These are phyloP conservation scores for Suillus discolor DNA, from an alignment of 768 basidiomycete species.

Conservation along the genomic window DNA sequence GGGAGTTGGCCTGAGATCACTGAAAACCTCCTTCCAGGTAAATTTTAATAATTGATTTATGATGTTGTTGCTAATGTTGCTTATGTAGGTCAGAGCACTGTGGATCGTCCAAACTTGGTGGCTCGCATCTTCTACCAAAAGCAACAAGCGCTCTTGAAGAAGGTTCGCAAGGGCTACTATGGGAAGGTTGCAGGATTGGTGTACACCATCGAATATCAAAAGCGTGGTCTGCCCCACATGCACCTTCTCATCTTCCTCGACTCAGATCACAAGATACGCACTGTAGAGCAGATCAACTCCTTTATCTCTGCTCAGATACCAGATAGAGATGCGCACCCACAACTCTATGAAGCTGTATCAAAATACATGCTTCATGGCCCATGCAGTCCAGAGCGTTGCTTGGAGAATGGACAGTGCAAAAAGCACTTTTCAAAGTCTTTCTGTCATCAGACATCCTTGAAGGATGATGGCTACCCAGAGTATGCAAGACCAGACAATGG, in stretches of 20 bases:
- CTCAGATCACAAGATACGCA: constrained; percentile 32
- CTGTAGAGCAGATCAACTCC: constrained; percentile 40
- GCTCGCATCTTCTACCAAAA: constrained; percentile 48
- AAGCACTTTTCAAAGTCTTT: constrained; percentile 50
- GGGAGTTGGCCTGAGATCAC: constrained; percentile 50
- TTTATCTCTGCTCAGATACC: constrained; percentile 46
- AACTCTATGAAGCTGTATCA: constrained; percentile 41
- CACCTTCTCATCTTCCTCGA: constrained; percentile 50
- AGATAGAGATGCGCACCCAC: constrained; percentile 40
- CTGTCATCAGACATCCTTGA: constrained; percentile 33
- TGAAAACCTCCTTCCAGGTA: constrained; percentile 37
- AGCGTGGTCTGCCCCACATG: constrained; percentile 55
- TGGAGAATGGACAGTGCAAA: constrained; percentile 43
- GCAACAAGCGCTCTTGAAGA: constrained; percentile 35
- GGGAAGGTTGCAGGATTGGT: constrained; percentile 45
- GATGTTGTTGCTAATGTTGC: background rate
- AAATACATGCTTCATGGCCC: constrained; percentile 52
- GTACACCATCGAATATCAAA: constrained; percentile 61
- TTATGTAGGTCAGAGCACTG: constrained; percentile 32
- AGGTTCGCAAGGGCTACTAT: constrained; percentile 43
- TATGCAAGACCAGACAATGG: constrained; percentile 41
- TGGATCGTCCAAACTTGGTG: constrained; percentile 51
- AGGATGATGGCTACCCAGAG: constrained; percentile 42
- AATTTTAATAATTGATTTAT: background rate
- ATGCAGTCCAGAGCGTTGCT: constrained; percentile 36